phyloP scores from a whole-genome alignment of 2,329 filamentous ascomycete genomes.

The Coleophoma cylindrospora region DNA sequence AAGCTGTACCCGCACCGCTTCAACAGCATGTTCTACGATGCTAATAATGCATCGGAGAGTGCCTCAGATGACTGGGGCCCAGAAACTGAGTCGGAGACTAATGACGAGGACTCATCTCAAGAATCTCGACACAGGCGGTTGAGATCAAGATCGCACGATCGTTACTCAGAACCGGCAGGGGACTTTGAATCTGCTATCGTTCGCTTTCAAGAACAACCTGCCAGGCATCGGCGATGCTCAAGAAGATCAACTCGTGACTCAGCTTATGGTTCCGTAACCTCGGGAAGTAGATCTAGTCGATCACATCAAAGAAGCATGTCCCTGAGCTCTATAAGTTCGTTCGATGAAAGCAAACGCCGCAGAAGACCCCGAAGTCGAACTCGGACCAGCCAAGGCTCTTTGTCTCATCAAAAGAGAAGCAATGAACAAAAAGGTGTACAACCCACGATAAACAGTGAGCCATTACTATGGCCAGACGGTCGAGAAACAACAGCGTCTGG shows the following conservation, averaged over 20 bases:
- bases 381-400: not conserved
- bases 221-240: too few relatives aligned
- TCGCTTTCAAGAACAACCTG: not conserved
- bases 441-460: too few relatives aligned
- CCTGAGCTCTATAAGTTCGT: not conserved
- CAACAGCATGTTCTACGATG: too few relatives aligned
- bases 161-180: not conserved
- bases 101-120: not conserved
- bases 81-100: not conserved
- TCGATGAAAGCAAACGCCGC: not conserved
- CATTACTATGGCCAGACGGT: too few relatives aligned
- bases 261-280: not conserved
- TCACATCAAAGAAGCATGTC: not conserved
- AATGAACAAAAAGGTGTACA: too few relatives aligned
- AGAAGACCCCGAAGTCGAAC: not conserved
- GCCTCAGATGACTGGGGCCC: slow-evolving; percentile 1
- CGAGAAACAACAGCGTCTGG: too few relatives aligned
- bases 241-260: not conserved
- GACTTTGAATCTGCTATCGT: not conserved
- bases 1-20: not conserved
- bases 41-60: not conserved
- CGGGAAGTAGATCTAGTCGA: not conserved
- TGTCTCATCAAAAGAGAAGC: too few relatives aligned
- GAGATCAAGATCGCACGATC: not conserved
- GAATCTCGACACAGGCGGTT: not conserved